phyloP scores from a whole-genome alignment of 2,329 filamentous ascomycete species.

The Dothideomycetidae sp. region DNA sequence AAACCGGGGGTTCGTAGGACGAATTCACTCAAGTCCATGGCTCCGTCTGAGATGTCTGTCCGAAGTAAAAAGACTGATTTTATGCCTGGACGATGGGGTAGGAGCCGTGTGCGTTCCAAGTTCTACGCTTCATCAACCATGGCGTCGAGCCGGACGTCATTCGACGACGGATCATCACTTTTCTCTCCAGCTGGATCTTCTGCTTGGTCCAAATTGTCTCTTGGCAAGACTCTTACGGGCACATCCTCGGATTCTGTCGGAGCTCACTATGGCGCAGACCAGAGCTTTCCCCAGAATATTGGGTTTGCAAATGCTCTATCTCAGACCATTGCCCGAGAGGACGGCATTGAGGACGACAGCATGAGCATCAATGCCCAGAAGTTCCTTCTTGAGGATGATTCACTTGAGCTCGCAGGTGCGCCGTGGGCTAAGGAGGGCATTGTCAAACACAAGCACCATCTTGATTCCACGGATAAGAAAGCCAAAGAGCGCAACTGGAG shows the following conservation, averaged over 20 bases:
- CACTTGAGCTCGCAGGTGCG: constrained; percentile 78
- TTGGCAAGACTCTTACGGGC: constrained; percentile 79
- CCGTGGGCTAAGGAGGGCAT: constrained; percentile 98
- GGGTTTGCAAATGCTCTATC: constrained; percentile 94
- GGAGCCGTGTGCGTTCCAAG: constrained; percentile 68
- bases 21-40: constrained; percentile 72
- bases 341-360: constrained; percentile 34
- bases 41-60: constrained; percentile 58
- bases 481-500: constrained; percentile 90
- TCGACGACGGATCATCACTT: constrained; percentile 78
- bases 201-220: constrained; percentile 86
- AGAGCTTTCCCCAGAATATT: constrained; percentile 88
- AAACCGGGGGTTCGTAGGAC: constrained; percentile 13
- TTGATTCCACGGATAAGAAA: constrained; percentile 80
- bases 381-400: constrained; percentile 72
- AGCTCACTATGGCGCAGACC: constrained; percentile 52
- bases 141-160: constrained; percentile 81
- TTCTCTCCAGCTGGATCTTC: constrained; percentile 90
- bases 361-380: constrained; percentile 18
- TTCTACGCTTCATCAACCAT: constrained; percentile 65
- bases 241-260: constrained; percentile 86
- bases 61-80: constrained; percentile 53
- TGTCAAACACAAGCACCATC: constrained; percentile 88
- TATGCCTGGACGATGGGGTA: constrained; percentile 61
- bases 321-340: constrained; percentile 90